Evolutionary conservation across 305 asterid genomes (phyloP), one percentile per base, ranked within the genome.

Genomic region (Caryopteris hybrid): DNA sequence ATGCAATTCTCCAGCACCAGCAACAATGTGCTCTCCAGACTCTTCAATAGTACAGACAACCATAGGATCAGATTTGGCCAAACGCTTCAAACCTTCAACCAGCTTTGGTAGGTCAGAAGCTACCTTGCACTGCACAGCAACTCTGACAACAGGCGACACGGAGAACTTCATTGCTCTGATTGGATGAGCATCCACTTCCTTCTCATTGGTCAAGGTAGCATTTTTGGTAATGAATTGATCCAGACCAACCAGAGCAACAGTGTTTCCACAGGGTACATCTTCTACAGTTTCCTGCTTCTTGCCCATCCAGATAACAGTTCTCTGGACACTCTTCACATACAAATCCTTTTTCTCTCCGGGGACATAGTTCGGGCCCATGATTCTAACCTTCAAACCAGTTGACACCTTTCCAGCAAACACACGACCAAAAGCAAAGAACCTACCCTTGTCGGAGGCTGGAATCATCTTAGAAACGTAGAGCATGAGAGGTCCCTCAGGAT

Each of bases 401-500:
- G 86, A 70, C 5, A 81, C 84, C 70, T 57, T 75, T 3, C 85
- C 85, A 18, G 85, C 8, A 12, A 80, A 80, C 0, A 80, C 85
- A 74, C 85, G 85, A 14, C 83, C 86, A 46, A 81, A 81, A 9
- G 86, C 88, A 73, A 72, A 73, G 78, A 89, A 89, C 57, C 96
- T 75, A 16, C 96, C 95, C 66, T 89, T 89, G 48, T 89, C 96
- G n/a, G 95, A 83, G 57, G 94, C 91, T 6, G 95, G 95, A 84
- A 88, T 88, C 92, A 86, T 88, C 88, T 86, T 86, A 8, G 95
- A 88, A 8, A 88, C 90, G 29, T 88, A 88, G 4, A 88, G 85
- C 92, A 88, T 88, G 11, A 89, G 96, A 3, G 95, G 96, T 0
- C 96, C 96, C 4, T 87, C 83, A 2, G 95, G 95, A 70, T 80